Evolutionary conservation across 306 rosid genomes (phyloP), one percentile per base, ranked within the genome.

Genomic region (Pterocarpus santalinus): DNA sequence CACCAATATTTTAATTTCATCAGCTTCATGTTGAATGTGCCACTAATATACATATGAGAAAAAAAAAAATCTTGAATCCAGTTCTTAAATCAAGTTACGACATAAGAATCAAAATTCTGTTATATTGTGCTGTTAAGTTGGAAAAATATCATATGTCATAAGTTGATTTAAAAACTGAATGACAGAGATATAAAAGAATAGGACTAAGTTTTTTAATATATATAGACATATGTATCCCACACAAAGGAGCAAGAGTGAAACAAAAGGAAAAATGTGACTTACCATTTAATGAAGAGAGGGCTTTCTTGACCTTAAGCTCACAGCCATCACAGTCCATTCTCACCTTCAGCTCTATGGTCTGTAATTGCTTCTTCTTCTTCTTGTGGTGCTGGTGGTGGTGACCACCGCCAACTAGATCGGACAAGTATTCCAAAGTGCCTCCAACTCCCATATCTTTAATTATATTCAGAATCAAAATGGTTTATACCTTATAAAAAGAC

Each of bases 301-400:
- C 84, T 44, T 93, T 93, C 90, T 92, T 95, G 84, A 95, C 91
- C 91, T 95, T 93, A 12, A 93, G 94, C 87, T 91, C 99, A 89
- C 98, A 95, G 38, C 98, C 99, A 82, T 95, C 98, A 90, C 98
- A 95, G 86, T 95, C 99, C 98, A 95, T 93, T 72, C 97, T 89
- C 70, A 93, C 94, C 83, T 92, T 95, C 28, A 95, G 82, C 82
- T 95, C 99, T 69, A 93, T 96, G 0, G 97, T 91, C 36, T 88
- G 94, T 8, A 90, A 83, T 82, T 90, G 94, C 83, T 90, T 93
- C 89, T 76, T 95, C 90, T 84, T 94, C 83, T 88, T 95, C 52
- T 2, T 39, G 7, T 39, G 44, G 44, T 39, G 8, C 61, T 88
- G 78, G 65, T 69, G 36, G 63, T 22, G 44, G 44, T 81, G 82